Percentiles rank a stretch among this genome's conserved stretches.
These are phyloP conservation scores for Pleodorina starrii DNA, from an alignment of 139 green algal genomes.

Conservation along the genomic window DNA sequence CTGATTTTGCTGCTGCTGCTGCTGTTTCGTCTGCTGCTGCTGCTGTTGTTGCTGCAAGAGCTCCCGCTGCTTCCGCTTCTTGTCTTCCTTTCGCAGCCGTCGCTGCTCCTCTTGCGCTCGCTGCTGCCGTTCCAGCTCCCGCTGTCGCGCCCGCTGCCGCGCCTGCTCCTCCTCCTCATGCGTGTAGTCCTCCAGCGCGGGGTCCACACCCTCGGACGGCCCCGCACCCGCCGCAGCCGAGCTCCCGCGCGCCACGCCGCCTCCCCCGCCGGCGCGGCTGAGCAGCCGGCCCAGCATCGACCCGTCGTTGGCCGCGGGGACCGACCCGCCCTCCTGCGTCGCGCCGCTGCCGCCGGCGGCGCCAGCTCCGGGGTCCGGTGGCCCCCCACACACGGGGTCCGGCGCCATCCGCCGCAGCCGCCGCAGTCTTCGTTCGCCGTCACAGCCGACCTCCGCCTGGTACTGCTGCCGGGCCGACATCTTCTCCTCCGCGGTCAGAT, in stretches of 20 bases:
- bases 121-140: not conserved
- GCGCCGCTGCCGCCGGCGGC: not conserved
- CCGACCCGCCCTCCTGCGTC: not conserved
- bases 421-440: not conserved
- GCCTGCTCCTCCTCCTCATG: not conserved
- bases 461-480: slow-evolving; percentile 10
- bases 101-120: not conserved
- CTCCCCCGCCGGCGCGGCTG: not conserved
- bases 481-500: not conserved
- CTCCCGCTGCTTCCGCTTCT: not conserved
- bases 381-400: not conserved
- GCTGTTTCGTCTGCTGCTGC: not conserved
- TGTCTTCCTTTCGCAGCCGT: not conserved
- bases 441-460: not conserved
- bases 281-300: not conserved
- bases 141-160: no score
- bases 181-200: not conserved
- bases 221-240: not conserved
- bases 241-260: no score
- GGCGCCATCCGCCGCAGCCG: not conserved
- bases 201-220: not conserved
- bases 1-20: not conserved
- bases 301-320: not conserved
- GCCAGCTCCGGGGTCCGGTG: not conserved
- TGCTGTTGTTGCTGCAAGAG: not conserved